Base-by-base conservation (phyloP, 139 green algal genomes). In the Picochlorum sp. region DNA sequence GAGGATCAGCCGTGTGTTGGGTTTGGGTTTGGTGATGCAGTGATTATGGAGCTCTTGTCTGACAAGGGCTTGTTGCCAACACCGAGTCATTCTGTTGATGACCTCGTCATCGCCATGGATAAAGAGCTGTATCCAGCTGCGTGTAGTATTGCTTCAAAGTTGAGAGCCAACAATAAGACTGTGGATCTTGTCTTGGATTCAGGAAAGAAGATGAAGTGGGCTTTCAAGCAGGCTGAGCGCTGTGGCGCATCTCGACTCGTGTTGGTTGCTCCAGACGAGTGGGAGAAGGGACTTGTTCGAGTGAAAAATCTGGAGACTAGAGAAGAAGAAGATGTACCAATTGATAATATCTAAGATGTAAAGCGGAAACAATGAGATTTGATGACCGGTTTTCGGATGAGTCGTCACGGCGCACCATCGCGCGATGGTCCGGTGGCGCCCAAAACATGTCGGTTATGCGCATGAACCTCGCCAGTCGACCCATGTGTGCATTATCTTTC, bases 21-120 rank as follows among this genome's bases (percentile, higher is more conserved):
- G 4, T 97, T 97, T 81, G 90, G 90, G 3, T 97, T 96, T 79
- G 90, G 94, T 11, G 94, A 99, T 60, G 90, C 89, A 11, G 94
- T 99, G 20, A 96, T 99, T 61, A 78, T 97, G 26, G 93, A 99
- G 81, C 84, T 99, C 54, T 82, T 99, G 14, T 90, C 91, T 67
- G 90, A 98, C 10, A 79, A 71, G 51, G 56, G 68, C 20, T 76
- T 95, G 65, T 65, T 96, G 73, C 88, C 88, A 0, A 47, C 70
- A 6, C 58, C 80, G 3, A 26, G 21, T 38, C 87, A 88, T 47
- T 41, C 88, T 73, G 85, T 95, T 13, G 83, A 95, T 54, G 88
- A 95, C 55, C 52, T 96, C 26, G 82, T 96, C 47, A 47, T 92
- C 41, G 72, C 68, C 2, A 73, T 95, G 72, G 87, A 94, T 65